Conservation (phyloP, 805 yeast genomes). For the Teunomyces atbi region DNA sequence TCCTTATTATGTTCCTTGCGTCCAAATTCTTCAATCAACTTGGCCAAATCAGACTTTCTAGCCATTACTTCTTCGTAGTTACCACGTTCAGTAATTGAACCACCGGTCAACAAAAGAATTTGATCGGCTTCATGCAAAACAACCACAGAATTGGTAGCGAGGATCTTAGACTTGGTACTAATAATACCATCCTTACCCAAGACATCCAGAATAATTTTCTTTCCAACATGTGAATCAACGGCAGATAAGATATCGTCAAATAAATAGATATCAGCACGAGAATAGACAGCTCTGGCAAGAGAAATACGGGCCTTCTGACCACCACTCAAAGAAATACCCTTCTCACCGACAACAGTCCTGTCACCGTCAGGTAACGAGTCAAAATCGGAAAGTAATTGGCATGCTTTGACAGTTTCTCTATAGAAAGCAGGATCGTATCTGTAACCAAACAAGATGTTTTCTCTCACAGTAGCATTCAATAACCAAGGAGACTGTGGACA, state of each 20-base stretch:
- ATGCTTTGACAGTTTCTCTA: constrained; percentile 32
- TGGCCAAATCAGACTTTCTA: constrained; percentile 19
- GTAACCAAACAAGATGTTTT: constrained; percentile 39
- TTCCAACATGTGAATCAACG: constrained; percentile 44
- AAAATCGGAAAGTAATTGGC: constrained; percentile 36
- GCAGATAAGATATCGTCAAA: constrained; percentile 44
- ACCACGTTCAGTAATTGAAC: constrained; percentile 31
- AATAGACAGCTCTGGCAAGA: constrained; percentile 42
- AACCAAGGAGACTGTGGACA: constrained; percentile 44
- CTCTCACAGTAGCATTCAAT: constrained; percentile 38
- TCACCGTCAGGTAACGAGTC: constrained; percentile 39
- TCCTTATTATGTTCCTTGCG: constrained; percentile 8
- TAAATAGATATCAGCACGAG: constrained; percentile 39
- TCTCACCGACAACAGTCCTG: constrained; percentile 43
- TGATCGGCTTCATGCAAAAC: constrained; percentile 35
- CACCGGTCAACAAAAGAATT: constrained; percentile 29
- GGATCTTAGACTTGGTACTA: constrained; percentile 31
- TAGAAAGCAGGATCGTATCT: constrained; percentile 30
- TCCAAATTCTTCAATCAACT: constrained; percentile 22
- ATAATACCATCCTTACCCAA: constrained; percentile 32
- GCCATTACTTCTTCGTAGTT: constrained; percentile 18
- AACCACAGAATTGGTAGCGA: constrained; percentile 40
- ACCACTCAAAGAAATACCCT: constrained; percentile 42
- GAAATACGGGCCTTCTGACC: constrained; percentile 44
- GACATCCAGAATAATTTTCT: constrained; percentile 29